Percentiles rank a stretch among this genome's conserved stretches.
Conservation (phyloP, 805 yeast genomes). For the Jamesozyma spencerorum region DNA sequence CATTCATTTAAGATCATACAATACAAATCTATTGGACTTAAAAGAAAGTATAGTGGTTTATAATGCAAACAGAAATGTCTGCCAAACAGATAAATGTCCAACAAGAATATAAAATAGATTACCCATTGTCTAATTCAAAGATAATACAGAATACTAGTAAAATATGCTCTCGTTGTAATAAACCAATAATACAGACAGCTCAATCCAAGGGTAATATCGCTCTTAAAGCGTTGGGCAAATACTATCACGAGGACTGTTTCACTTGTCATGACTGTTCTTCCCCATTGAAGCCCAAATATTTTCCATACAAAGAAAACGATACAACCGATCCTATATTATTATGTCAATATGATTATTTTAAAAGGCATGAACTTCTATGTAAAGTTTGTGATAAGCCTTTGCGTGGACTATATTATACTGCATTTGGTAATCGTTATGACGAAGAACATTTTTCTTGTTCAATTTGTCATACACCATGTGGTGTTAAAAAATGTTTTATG, state of each 20-base stretch:
- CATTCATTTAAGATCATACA: too few species aligned
- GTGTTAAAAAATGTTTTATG: conserved; percentile 86
- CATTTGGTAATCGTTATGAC: conserved; percentile 84
- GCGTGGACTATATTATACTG: conserved; percentile 89
- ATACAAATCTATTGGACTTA: too few species aligned
- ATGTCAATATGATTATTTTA: conserved; percentile 90
- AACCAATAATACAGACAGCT: conserved; percentile 50
- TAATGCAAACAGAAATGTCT: background rate
- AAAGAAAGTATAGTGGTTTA: too few species aligned
- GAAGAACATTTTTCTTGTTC: conserved; percentile 92
- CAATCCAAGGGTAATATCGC: conserved; percentile 29
- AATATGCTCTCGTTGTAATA: conserved; percentile 44
- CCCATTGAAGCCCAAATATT: conserved; percentile 78
- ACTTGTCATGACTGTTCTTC: conserved; percentile 75
- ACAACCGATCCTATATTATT: conserved; percentile 43
- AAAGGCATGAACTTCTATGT: conserved; percentile 77
- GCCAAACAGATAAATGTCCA: background rate
- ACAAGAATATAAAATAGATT: background rate
- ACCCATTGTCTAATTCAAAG: background rate
- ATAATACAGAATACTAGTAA: conserved; percentile 11
- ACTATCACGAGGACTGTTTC: conserved; percentile 84
- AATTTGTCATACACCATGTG: conserved; percentile 77
- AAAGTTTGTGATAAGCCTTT: conserved; percentile 75
- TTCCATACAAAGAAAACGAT: conserved; percentile 54
- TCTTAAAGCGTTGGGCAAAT: conserved; percentile 71